Percentiles rank a stretch among this genome's conserved stretches.
Evolutionary conservation across 345 rosid genomes (phyloP).

Genomic region (Syzygium oleosum): DNA sequence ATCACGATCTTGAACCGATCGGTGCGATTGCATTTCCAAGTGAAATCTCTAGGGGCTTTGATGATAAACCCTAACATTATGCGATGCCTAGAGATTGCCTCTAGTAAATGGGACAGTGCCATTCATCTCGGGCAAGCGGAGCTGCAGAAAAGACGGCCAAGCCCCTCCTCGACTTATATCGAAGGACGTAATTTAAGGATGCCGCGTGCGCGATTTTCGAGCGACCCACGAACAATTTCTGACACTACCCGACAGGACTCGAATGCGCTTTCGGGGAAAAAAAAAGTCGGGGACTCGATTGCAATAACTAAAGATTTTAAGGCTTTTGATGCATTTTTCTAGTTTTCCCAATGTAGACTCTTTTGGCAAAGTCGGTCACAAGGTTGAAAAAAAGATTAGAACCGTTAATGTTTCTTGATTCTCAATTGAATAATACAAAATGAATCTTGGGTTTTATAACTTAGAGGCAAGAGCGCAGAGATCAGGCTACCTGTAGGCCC

Average conservation of each 20-base stretch:
- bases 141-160: neutral
- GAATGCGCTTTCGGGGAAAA: neutral
- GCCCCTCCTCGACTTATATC: neutral
- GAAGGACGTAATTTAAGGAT: neutral
- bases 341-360: neutral
- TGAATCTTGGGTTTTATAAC: too few relatives aligned
- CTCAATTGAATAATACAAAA: too few relatives aligned
- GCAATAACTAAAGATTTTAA: neutral
- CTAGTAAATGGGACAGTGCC: neutral
- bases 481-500: neutral
- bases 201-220: neutral
- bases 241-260: fast-evolving
- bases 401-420: too few relatives aligned
- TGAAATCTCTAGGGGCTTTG: neutral
- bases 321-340: neutral
- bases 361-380: neutral
- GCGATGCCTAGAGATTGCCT: too few relatives aligned
- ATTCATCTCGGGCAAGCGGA: neutral
- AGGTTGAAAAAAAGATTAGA: too few relatives aligned
- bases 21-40: neutral
- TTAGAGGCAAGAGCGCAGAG: too few relatives aligned
- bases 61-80: neutral
- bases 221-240: neutral
- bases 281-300: neutral
- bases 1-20: neutral